phyloP scores from a whole-genome alignment of 352 stramenopile species.

The Globisporangium uncinulatum region DNA sequence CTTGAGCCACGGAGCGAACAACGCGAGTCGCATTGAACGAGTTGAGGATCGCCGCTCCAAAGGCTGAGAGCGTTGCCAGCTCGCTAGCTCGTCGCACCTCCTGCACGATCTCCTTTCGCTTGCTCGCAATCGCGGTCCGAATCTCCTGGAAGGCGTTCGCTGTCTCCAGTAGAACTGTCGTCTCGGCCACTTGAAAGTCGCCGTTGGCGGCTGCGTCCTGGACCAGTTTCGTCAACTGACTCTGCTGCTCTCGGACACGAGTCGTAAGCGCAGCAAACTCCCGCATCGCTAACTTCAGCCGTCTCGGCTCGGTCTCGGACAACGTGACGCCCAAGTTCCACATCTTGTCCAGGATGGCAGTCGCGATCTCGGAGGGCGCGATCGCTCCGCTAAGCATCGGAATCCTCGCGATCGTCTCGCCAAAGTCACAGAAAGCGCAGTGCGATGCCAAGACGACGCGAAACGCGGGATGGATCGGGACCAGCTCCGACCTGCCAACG shows the following conservation, averaged over 20 bases:
- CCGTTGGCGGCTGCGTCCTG: slow-evolving; percentile 34
- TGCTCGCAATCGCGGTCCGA: slow-evolving; percentile 11
- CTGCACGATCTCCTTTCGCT: slow-evolving; percentile 11
- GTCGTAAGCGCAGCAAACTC: slow-evolving; percentile 19
- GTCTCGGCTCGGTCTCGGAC: not conserved
- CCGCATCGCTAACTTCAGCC: slow-evolving; percentile 25
- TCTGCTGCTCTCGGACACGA: slow-evolving; percentile 14
- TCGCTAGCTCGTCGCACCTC: slow-evolving; percentile 13
- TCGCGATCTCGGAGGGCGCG: slow-evolving; percentile 22
- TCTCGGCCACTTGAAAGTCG: slow-evolving; percentile 42
- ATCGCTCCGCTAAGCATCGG: slow-evolving; percentile 29
- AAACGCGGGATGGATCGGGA: slow-evolving; percentile 34
- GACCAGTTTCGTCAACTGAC: slow-evolving; percentile 30
- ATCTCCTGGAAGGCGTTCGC: slow-evolving; percentile 23
- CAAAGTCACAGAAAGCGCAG: slow-evolving; percentile 23
- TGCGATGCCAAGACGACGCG: slow-evolving; percentile 42
- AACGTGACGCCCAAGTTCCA: slow-evolving; percentile 21
- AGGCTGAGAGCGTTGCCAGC: slow-evolving; percentile 16
- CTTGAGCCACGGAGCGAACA: not conserved
- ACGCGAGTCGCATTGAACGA: slow-evolving; percentile 22
- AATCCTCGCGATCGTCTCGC: slow-evolving; percentile 25
- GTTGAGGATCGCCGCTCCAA: slow-evolving; percentile 38
- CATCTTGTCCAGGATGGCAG: slow-evolving; percentile 41
- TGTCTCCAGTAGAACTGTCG: slow-evolving; percentile 21
- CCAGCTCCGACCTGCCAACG: not conserved